Evolutionary conservation across 2,329 filamentous ascomycete species (phyloP).

Genomic region (Colletotrichum godetiae): DNA sequence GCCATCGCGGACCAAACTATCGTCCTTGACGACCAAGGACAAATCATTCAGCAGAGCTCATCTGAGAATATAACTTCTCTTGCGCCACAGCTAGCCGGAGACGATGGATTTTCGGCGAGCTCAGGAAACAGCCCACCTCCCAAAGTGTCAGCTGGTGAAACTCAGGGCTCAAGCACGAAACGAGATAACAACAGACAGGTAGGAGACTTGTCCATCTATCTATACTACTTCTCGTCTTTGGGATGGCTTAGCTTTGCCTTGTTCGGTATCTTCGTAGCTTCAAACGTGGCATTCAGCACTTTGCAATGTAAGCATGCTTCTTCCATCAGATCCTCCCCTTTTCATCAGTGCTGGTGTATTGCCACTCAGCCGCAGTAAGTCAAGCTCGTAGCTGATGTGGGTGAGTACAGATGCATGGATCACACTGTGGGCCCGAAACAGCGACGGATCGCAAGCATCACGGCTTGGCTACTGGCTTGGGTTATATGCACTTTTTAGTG

Average conservation of each 20-base stretch:
- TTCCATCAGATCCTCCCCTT: conserved; percentile 13
- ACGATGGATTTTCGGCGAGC: conserved; percentile 7
- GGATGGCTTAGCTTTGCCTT: conserved; percentile 20
- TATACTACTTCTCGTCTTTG: conserved; percentile 19
- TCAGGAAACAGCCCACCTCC: conserved; percentile 9
- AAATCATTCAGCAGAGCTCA: conserved; percentile 18
- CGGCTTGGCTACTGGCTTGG: conserved; percentile 15
- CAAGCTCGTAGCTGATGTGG: conserved; percentile 7
- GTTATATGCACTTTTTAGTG: conserved; percentile 11
- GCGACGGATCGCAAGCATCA: conserved; percentile 21
- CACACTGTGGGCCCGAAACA: conserved; percentile 16
- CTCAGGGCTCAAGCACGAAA: conserved; percentile 6
- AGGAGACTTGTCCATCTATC: conserved; percentile 14
- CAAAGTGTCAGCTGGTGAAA: conserved; percentile 3
- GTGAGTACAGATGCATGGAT: conserved; percentile 17
- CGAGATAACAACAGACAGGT: conserved; percentile 19
- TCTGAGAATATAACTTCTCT: conserved; percentile 15
- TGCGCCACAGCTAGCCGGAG: conserved; percentile 15
- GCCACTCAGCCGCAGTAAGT: conserved; percentile 10
- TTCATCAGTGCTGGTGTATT: conserved; percentile 17
- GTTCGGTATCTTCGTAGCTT: conserved; percentile 12
- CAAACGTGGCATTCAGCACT: conserved; percentile 8
- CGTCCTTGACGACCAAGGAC: conserved; percentile 19
- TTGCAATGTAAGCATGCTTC: conserved; percentile 19
- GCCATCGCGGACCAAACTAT: conserved; percentile 16